phyloP scores from a whole-genome alignment of 176 grass and related monocot genomes.

The Oryza punctata region DNA sequence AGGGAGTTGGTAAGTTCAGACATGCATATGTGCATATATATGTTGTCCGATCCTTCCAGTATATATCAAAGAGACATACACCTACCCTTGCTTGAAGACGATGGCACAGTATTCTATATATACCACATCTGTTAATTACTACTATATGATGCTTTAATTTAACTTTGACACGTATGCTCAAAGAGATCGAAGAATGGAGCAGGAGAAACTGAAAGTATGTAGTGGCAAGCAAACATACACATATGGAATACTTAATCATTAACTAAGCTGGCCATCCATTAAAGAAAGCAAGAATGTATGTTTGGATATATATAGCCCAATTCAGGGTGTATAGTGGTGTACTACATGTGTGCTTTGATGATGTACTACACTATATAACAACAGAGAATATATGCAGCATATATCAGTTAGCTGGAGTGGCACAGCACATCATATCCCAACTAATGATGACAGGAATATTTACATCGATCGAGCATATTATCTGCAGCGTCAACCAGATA shows the following conservation, averaged over 20 bases:
- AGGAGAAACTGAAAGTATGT: neutral
- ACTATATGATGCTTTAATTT: neutral
- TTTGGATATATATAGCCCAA: neutral
- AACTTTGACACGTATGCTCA: neutral
- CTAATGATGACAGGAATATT: slow-evolving; percentile 39
- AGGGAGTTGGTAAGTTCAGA: too few relatives aligned
- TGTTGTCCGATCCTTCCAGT: too few relatives aligned
- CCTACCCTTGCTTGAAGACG: neutral
- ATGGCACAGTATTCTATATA: too few relatives aligned
- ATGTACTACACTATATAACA: neutral
- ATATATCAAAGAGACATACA: neutral
- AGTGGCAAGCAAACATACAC: neutral
- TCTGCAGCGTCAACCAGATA: slow-evolving; percentile 27
- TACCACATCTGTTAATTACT: neutral
- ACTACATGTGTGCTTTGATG: neutral
- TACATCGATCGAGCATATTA: neutral
- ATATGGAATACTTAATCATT: neutral
- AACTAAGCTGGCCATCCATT: neutral
- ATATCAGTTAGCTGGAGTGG: slow-evolving; percentile 6
- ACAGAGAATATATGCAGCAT: slow-evolving; percentile 18
- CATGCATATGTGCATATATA: too few relatives aligned
- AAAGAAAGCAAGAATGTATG: neutral
- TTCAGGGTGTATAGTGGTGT: neutral
- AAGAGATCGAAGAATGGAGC: neutral
- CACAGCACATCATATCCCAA: slow-evolving; percentile 27